These are phyloP conservation scores for Saccharomycopsis sp. DNA, from an alignment of 805 yeast genomes.

Conservation along the genomic window DNA sequence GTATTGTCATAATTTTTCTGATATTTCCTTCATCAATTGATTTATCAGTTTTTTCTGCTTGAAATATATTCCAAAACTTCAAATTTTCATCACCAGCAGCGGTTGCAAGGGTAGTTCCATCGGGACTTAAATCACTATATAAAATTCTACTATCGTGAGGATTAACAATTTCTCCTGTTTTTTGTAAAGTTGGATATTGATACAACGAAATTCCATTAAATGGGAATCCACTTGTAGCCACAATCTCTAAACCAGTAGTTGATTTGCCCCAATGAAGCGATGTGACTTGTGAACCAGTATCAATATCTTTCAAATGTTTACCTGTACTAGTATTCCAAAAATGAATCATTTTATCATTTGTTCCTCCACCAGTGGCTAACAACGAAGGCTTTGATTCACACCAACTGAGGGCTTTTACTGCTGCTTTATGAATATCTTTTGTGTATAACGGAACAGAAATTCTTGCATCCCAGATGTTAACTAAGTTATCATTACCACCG, in stretches of 20 bases:
- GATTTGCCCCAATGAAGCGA: conserved; percentile 72
- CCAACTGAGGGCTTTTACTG: conserved; percentile 93
- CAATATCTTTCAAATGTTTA: conserved; percentile 69
- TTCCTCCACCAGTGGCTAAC: conserved; percentile 94
- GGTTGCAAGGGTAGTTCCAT: conserved; percentile 81
- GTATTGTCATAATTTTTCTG: conserved; percentile 41
- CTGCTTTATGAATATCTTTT: conserved; percentile 79
- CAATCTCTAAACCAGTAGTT: conserved; percentile 66
- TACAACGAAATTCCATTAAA: conserved; percentile 73
- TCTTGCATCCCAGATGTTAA: conserved; percentile 87
- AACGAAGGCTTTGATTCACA: conserved; percentile 76
- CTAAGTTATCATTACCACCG: conserved; percentile 92
- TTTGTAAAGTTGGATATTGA: conserved; percentile 75
- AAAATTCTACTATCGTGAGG: conserved; percentile 92
- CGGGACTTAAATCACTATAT: conserved; percentile 78
- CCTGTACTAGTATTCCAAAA: conserved; percentile 96
- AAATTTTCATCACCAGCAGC: conserved; percentile 90
- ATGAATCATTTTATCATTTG: conserved; percentile 76
- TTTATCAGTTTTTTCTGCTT: conserved; percentile 25
- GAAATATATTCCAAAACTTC: conserved; percentile 89
- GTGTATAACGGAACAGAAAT: conserved; percentile 51
- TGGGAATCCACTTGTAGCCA: conserved; percentile 91
- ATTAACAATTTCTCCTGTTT: conserved; percentile 72
- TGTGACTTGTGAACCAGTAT: conserved; percentile 90
- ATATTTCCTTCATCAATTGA: conserved; percentile 35